These are phyloP conservation scores for Hemisphaericaspora xylanilytica DNA, from an alignment of 1,139 yeast genomes.

Conservation along the genomic window DNA sequence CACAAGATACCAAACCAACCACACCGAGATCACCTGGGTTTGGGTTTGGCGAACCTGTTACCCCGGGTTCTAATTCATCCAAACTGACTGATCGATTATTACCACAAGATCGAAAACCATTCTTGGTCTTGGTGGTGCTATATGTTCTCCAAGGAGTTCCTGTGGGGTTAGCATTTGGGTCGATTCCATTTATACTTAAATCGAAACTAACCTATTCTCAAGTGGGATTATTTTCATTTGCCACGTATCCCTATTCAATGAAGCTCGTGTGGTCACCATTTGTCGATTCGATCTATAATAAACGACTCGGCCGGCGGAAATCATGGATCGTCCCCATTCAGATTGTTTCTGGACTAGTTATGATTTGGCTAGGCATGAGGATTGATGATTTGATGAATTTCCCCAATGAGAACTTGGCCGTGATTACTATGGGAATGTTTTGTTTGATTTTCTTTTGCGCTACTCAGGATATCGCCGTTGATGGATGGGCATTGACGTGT, in stretches of 20 bases:
- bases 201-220: constrained; percentile 82
- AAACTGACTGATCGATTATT: constrained; percentile 23
- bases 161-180: constrained; percentile 92
- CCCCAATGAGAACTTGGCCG: constrained; percentile 53
- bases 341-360: constrained; percentile 64
- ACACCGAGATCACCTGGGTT: not conserved
- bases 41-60: too few relatives aligned
- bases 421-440: constrained; percentile 66
- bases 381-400: constrained; percentile 56
- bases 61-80: too few relatives aligned
- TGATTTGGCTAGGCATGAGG: constrained; percentile 59
- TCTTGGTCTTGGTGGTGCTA: constrained; percentile 64
- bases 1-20: not conserved
- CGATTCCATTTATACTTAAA: constrained; percentile 88
- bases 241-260: constrained; percentile 91
- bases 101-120: constrained; percentile 62
- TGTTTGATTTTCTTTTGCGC: constrained; percentile 84
- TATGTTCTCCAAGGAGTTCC: constrained; percentile 93
- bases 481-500: constrained; percentile 96
- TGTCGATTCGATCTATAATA: constrained; percentile 80
- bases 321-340: constrained; percentile 97
- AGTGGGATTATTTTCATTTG: constrained; percentile 85
- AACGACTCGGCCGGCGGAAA: constrained; percentile 73
- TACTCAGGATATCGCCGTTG: constrained; percentile 97
- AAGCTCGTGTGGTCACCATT: constrained; percentile 94